phyloP scores from a whole-genome alignment of 345 rosid genomes.

The Bretschneidera sinensis region DNA sequence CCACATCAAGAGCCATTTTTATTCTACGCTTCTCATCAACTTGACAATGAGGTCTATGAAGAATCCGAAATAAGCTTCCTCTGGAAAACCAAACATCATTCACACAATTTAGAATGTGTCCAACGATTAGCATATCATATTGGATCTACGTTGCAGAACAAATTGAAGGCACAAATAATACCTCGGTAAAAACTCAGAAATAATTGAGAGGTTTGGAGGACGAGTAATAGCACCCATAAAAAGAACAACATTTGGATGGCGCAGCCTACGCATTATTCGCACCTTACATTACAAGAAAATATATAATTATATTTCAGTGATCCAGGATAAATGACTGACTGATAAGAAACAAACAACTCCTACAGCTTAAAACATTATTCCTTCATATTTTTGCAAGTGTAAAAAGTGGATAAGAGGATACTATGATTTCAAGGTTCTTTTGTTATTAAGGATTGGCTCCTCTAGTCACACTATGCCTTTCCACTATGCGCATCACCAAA shows the following conservation, averaged over 20 bases:
- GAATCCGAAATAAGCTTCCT: conserved; percentile 92
- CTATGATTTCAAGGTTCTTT: not conserved
- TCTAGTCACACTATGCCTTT: too few relatives aligned
- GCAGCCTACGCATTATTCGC: conserved; percentile 95
- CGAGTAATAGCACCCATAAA: conserved; percentile 99
- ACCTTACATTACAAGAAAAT: conserved; percentile 47
- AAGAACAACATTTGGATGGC: conserved; percentile 97
- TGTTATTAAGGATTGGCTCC: not conserved
- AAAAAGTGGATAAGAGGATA: not conserved
- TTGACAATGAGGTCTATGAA: conserved; percentile 91
- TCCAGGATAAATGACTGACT: not conserved
- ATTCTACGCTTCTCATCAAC: conserved; percentile 90
- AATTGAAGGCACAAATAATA: conserved; percentile 10
- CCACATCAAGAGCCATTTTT: conserved; percentile 99
- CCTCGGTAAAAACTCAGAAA: conserved; percentile 98
- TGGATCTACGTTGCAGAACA: conserved; percentile 2
- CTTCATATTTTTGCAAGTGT: not conserved
- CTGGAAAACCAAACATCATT: conserved; percentile 38
- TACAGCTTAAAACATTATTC: not conserved
- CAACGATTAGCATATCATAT: conserved; percentile 16
- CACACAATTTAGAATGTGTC: conserved; percentile 11
- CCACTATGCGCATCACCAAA: not conserved
- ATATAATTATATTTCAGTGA: conserved; percentile 3
- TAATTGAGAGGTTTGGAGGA: conserved; percentile 94
- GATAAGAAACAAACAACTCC: not conserved